Evolutionary conservation across 1,139 yeast genomes (phyloP).

Genomic region (Yamadazyma atmosphaerica): DNA sequence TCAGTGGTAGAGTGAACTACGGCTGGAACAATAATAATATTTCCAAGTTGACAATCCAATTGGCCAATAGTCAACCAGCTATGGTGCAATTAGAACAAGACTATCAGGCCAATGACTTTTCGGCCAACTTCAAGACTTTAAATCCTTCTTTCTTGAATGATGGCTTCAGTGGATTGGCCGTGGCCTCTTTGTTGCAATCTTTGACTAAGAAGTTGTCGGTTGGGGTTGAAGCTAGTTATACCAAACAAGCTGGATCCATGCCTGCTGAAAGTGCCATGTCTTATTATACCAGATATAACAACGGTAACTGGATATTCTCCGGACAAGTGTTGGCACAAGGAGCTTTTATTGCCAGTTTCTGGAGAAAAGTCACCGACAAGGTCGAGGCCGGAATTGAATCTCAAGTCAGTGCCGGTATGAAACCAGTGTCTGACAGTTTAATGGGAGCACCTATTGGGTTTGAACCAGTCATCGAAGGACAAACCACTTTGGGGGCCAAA

Average conservation of each 20-base stretch:
- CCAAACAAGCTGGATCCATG: slow-evolving; percentile 67
- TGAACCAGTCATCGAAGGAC: slow-evolving; percentile 85
- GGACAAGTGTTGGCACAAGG: slow-evolving; percentile 96
- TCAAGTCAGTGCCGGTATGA: slow-evolving; percentile 74
- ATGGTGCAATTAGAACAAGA: slow-evolving; percentile 98
- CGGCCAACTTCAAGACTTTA: slow-evolving; percentile 84
- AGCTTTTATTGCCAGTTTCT: slow-evolving; percentile 82
- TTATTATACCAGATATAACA: slow-evolving; percentile 86
- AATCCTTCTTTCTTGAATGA: slow-evolving; percentile 81
- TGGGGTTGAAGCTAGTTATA: slow-evolving; percentile 92
- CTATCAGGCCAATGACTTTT: slow-evolving; percentile 84
- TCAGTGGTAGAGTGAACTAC: slow-evolving; percentile 88
- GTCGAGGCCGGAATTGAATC: slow-evolving; percentile 98
- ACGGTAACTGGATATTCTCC: slow-evolving; percentile 88
- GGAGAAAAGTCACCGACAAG: slow-evolving; percentile 88
- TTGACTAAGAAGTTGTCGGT: slow-evolving; percentile 79
- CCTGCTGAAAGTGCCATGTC: slow-evolving; percentile 95
- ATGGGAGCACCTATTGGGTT: slow-evolving; percentile 79
- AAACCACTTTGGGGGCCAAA: slow-evolving; percentile 93
- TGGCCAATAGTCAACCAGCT: slow-evolving; percentile 86
- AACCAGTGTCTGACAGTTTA: slow-evolving; percentile 78
- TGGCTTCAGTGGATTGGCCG: slow-evolving; percentile 78
- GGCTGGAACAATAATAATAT: slow-evolving; percentile 83
- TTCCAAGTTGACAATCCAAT: slow-evolving; percentile 85
- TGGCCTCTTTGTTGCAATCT: slow-evolving; percentile 88